Base-by-base conservation (phyloP, 495 filamentous ascomycete species). In the Melanomma pulvis-pyrius region DNA sequence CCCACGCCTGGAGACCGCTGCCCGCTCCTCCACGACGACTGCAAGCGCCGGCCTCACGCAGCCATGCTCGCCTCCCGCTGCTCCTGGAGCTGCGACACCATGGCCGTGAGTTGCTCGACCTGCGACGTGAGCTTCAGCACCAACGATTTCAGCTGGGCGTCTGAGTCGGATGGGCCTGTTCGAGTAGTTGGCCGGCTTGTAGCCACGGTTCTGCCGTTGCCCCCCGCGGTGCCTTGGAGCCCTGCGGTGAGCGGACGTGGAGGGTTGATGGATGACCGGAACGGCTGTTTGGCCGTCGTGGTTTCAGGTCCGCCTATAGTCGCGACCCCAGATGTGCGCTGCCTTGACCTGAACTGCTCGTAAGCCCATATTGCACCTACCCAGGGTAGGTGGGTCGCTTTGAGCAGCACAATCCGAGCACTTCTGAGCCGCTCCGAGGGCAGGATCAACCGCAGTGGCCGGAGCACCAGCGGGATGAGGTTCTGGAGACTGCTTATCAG, bases 391-490 rank as follows among this genome's bases (percentile, higher is more conserved):
- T 90, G 88, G 0, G 87, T 90, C 52, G 83, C 79, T 74, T 92
- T 91, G 34, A 96, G 84, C 22, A 96, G 80, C 48, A 90, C 71
- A 69, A 96, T 96, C 56, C 92, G 88, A 30, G 84, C 84, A 29
- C 80, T 80, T 39, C 92, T 88, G 44, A 96, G 82, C 48, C 84
- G 82, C 64, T 88, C 87, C 12, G 90, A 84, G 1, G 90, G 81
- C 22, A 96, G 70, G 64, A 93, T 83, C 25, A 96, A 78, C 65
- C 93, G 84, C 63, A 96, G 79, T 0, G 93, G 93, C 39, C 93
- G 89, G 69, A 97, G 88, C 65, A 92, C 83, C 47, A 96, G 83
- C 0, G 93, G 89, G 46, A 97, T 83, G 19, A 98, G 82, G 76
- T 97, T 97, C 88, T 90, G 26, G 49, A 65, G 39, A 39, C 28